Base-by-base conservation (phyloP, 1,284 basidiomycete species). In the Uromyces viciae-fabae region DNA sequence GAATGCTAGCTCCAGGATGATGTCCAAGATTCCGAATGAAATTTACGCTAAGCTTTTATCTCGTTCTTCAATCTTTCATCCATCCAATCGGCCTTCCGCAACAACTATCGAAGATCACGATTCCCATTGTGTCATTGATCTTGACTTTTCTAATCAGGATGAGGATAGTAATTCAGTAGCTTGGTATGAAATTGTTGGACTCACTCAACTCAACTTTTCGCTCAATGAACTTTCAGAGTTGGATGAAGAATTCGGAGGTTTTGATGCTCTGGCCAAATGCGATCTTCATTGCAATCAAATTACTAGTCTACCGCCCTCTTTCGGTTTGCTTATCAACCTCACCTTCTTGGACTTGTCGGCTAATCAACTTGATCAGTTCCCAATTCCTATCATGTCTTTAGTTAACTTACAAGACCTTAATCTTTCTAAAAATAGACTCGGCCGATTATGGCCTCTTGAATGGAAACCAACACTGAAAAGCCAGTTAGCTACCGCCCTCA, bases 41-140 rank as follows among this genome's bases (percentile, higher is more conserved):
- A 42, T 79, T 42, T 79, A 79, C 38, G 36, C 8, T 4, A 58
- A 79, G 56, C 46, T 79, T 4, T 28, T 79, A 31, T 69, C 76
- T 58, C 66, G 49, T 25, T 40, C 64, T 60, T 79, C 76, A 15
- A 71, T 79, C 40, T 79, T 79, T 43, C 76, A 79, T 49, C 76
- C 76, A 42, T 71, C 76, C 52, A 79, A 79, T 42, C 66, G 49
- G 42, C 38, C 54, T 36, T 42, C 76, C 15, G 49, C 19, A 19
- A 33, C 38, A 31, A 2, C 25, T 17, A n/a, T n/a, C n/a, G n/a
- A n/a, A n/a, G 28, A 43, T 54, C 25, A 25, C 4, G 31, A 4
- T 28, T 28, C 42, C 11, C 15, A 31, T 14, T 28, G 9, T 11
- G 22, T n/a, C 1, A 54, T 76, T 17, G 60, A 76, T 31, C 33